These are phyloP conservation scores for Rhodosorus marinus DNA, from an alignment of 23 red algal genomes.

Conservation along the genomic window DNA sequence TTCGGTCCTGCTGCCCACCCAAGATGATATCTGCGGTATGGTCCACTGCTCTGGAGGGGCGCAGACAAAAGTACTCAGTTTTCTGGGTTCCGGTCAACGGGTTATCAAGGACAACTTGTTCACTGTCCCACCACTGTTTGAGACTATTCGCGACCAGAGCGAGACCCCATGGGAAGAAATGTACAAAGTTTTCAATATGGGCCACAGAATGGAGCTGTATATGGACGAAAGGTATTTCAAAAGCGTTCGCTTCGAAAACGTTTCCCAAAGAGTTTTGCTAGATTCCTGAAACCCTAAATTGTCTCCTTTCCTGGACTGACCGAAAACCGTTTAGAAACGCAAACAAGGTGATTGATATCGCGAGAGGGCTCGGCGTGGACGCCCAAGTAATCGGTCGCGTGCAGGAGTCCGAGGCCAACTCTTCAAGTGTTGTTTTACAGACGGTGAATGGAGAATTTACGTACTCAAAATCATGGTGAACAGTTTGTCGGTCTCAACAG, in stretches of 20 bases:
- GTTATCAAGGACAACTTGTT: background rate
- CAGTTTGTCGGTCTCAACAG: too few species aligned
- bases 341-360: background rate
- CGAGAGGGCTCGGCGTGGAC: background rate
- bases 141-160: background rate
- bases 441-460: background rate
- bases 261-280: too few species aligned
- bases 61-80: background rate
- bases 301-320: too few species aligned
- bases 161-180: background rate
- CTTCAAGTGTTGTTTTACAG: background rate
- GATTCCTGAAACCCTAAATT: too few species aligned
- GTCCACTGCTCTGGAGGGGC: background rate
- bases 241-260: too few species aligned
- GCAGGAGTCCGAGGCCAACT: background rate
- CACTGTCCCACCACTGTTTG: background rate
- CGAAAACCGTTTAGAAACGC: background rate
- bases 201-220: background rate
- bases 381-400: background rate
- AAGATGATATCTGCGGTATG: background rate
- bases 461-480: background rate
- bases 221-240: too few species aligned
- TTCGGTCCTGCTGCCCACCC: too few species aligned
- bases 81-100: background rate
- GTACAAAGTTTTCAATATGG: constrained; percentile 1